Conservation (phyloP, 2,329 filamentous ascomycete genomes). For the Ascochyta lentis region DNA sequence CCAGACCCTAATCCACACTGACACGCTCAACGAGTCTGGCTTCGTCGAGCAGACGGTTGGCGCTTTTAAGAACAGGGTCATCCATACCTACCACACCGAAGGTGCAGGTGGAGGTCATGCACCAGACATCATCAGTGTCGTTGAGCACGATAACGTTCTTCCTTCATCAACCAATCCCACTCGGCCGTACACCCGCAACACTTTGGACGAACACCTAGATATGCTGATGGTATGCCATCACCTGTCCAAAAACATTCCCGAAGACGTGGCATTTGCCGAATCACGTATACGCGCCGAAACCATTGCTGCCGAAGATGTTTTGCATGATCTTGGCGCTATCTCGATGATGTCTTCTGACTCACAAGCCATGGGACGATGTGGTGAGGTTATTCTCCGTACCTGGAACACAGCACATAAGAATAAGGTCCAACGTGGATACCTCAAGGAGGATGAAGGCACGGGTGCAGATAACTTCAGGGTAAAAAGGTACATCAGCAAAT, state of each 20-base stretch:
- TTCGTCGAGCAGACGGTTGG: constrained; percentile 90
- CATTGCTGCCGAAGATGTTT: constrained; percentile 93
- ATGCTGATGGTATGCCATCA: constrained; percentile 99
- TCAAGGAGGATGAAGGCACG: constrained; percentile 79
- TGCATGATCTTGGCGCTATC: constrained; percentile 93
- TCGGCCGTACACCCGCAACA: constrained; percentile 87
- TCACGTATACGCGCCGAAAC: constrained; percentile 93
- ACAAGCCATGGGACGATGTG: constrained; percentile 95
- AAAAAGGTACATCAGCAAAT: constrained; percentile 92
- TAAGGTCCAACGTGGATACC: constrained; percentile 78
- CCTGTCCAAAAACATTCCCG: constrained; percentile 87
- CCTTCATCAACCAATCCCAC: constrained; percentile 94
- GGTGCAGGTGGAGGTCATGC: constrained; percentile 94
- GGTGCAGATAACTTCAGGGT: constrained; percentile 90
- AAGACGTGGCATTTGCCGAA: constrained; percentile 95
- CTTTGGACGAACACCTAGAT: constrained; percentile 93
- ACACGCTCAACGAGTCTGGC: constrained; percentile 96
- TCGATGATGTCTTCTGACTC: constrained; percentile 97
- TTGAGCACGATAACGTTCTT: constrained; percentile 86
- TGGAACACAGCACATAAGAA: constrained; percentile 99
- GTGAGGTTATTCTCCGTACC: constrained; percentile 89
- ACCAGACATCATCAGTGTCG: constrained; percentile 93
- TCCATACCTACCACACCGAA: constrained; percentile 97
- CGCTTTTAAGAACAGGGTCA: constrained; percentile 85
- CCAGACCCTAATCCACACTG: constrained; percentile 93